Conservation (phyloP, 2,329 filamentous ascomycete species). For the Pezicula carpinea region DNA sequence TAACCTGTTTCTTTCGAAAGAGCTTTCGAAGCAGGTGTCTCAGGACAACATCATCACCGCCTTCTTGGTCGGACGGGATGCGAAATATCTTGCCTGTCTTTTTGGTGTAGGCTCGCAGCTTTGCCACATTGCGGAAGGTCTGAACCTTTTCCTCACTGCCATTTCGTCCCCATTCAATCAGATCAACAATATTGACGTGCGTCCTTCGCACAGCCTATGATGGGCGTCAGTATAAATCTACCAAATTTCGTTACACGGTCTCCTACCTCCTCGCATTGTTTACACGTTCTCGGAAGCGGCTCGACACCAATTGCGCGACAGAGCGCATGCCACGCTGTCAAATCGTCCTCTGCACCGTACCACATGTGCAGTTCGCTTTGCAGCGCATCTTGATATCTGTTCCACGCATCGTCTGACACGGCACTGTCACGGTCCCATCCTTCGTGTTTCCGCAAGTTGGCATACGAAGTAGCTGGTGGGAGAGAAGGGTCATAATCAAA, state of each 20-base stretch:
- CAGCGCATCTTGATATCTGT: slow-evolving; percentile 19
- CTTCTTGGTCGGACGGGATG: slow-evolving; percentile 15
- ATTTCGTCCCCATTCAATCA: slow-evolving; percentile 20
- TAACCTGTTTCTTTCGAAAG: too few species aligned
- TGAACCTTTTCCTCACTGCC: slow-evolving; percentile 16
- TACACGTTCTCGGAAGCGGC: slow-evolving; percentile 17
- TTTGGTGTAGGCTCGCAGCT: slow-evolving; percentile 15
- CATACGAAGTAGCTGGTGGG: slow-evolving; percentile 23
- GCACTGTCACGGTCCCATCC: slow-evolving; percentile 11
- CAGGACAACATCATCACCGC: slow-evolving; percentile 17
- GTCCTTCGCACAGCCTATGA: slow-evolving; percentile 16
- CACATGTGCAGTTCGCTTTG: slow-evolving; percentile 17
- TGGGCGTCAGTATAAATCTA: slow-evolving; percentile 12
- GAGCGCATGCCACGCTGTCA: slow-evolving; percentile 18
- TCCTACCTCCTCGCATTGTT: slow-evolving; percentile 17
- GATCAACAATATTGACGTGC: slow-evolving; percentile 20
- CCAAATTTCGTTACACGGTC: slow-evolving; percentile 10
- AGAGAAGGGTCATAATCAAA: slow-evolving; percentile 25
- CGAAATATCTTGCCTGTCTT: slow-evolving; percentile 19
- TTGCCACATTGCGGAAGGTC: slow-evolving; percentile 15
- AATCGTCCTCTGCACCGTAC: slow-evolving; percentile 20
- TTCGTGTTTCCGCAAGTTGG: slow-evolving; percentile 21
- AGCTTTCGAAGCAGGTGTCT: slow-evolving; percentile 20
- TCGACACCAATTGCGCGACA: slow-evolving; percentile 17
- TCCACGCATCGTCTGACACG: slow-evolving; percentile 15